Percentiles rank a stretch among this genome's conserved stretches.
Evolutionary conservation across 2,329 filamentous ascomycete species (phyloP).

Genomic region (Hypoxylon sp.): DNA sequence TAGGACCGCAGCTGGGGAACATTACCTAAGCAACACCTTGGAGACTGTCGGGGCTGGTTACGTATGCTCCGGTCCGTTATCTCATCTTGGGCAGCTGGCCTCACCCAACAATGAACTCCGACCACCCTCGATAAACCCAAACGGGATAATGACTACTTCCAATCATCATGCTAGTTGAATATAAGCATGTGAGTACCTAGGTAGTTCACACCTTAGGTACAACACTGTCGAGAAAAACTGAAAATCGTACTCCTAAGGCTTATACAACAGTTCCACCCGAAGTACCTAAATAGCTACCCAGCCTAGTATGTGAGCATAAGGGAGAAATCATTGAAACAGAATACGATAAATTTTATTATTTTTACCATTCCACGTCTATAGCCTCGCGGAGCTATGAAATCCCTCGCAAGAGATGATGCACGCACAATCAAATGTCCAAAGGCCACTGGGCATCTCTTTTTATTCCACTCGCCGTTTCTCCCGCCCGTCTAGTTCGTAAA

Average conservation of each 20-base stretch:
- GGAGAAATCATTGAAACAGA: slow-evolving; percentile 2
- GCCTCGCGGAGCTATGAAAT: neutral
- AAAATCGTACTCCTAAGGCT: neutral
- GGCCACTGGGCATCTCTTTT: slow-evolving; percentile 10
- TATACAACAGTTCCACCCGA: neutral
- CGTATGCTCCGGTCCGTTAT: slow-evolving; percentile 4
- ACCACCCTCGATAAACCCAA: neutral
- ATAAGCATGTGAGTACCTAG: too few relatives aligned
- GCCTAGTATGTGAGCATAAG: neutral
- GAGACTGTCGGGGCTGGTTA: neutral
- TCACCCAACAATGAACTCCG: neutral
- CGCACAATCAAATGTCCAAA: slow-evolving; percentile 18
- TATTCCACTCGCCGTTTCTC: slow-evolving; percentile 8
- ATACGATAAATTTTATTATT: slow-evolving; percentile 4
- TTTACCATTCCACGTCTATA: slow-evolving; percentile 14
- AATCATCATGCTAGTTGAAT: neutral
- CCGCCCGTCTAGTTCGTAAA: slow-evolving; percentile 14
- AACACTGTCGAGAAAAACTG: neutral
- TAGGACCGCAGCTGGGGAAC: neutral
- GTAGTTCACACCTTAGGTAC: neutral
- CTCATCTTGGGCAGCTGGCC: neutral
- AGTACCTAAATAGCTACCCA: neutral
- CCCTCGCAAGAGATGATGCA: slow-evolving; percentile 9
- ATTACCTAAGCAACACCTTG: too few relatives aligned
- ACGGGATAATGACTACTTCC: neutral